Percentiles rank a stretch among this genome's conserved stretches.
Conservation (phyloP, 2,329 filamentous ascomycete genomes). For the Trichophyton benhamiae region DNA sequence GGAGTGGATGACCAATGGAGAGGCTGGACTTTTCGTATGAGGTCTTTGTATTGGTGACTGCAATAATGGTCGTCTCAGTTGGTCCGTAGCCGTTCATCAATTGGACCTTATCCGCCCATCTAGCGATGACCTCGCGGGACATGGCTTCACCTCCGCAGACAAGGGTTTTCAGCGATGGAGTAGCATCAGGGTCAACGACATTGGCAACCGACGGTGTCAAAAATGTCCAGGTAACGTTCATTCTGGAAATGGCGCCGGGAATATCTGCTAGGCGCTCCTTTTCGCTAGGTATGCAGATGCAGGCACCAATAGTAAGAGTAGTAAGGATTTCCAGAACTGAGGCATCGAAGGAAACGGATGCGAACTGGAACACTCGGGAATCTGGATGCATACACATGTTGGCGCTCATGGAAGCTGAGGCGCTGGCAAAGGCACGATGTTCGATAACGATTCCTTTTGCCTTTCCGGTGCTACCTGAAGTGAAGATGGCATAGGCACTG, state of each 20-base stretch:
- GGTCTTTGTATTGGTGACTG: conserved; percentile 7
- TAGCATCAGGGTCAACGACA: conserved; percentile 52
- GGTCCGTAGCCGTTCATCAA: conserved; percentile 75
- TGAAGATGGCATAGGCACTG: conserved; percentile 70
- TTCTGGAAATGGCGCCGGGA: conserved; percentile 49
- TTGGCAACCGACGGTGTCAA: conserved; percentile 76
- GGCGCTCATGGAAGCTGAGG: conserved; percentile 27
- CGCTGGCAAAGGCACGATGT: conserved; percentile 62
- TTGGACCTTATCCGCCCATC: conserved; percentile 51
- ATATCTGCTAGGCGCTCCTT: conserved; percentile 62
- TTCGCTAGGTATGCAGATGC: conserved; percentile 61
- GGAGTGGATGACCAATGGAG: conserved; percentile 9
- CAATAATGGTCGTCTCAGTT: conserved; percentile 42
- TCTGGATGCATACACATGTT: conserved; percentile 45
- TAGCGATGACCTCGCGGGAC: conserved; percentile 55
- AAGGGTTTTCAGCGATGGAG: conserved; percentile 60
- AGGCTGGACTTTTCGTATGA: conserved; percentile 8
- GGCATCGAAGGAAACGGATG: conserved; percentile 73
- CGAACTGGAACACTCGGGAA: conserved; percentile 61
- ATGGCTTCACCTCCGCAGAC: conserved; percentile 73
- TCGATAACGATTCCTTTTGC: conserved; percentile 73
- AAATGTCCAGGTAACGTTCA: conserved; percentile 65
- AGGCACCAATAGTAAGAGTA: conserved; percentile 64
- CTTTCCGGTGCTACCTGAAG: conserved; percentile 66
- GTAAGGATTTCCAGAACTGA: conserved; percentile 88